Conservation (phyloP, 257 asterid species). For the Asclepias syriaca region DNA sequence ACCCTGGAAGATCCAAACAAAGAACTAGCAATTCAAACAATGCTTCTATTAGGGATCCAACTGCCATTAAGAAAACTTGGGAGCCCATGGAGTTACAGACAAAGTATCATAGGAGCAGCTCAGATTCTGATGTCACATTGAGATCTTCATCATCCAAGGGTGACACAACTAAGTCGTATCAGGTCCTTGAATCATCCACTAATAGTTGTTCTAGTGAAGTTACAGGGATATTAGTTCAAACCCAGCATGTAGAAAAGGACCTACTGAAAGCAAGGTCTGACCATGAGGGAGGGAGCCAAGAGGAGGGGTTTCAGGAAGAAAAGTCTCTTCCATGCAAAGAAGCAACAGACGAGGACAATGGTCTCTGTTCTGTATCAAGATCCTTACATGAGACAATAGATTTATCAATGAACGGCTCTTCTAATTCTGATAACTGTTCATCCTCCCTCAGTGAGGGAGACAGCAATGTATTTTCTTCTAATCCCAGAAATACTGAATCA, state of each 20-base stretch:
- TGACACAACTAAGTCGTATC: constrained; percentile 51
- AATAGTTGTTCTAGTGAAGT: constrained; percentile 46
- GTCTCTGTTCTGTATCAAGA: constrained; percentile 20
- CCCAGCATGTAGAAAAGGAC: constrained; percentile 33
- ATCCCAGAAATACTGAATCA: constrained; percentile 62
- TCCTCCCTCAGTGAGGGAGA: constrained; percentile 88
- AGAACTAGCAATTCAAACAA: constrained; percentile 38
- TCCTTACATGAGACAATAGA: constrained; percentile 28
- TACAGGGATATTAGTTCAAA: constrained; percentile 32
- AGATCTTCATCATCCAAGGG: constrained; percentile 45
- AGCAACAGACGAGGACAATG: constrained; percentile 40
- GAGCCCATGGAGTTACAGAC: constrained; percentile 87
- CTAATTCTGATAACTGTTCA: constrained; percentile 76
- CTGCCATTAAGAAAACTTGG: constrained; percentile 74
- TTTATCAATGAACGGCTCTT: constrained; percentile 44
- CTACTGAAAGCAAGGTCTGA: constrained; percentile 18
- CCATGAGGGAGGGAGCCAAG: constrained; percentile 19
- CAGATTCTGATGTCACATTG: constrained; percentile 62
- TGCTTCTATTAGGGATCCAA: constrained; percentile 30
- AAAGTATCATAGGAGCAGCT: constrained; percentile 60
- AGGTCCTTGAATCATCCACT: constrained; percentile 40
- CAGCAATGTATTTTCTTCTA: constrained; percentile 56
- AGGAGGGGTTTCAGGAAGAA: constrained; percentile 26
- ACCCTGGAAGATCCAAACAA: constrained; percentile 51
- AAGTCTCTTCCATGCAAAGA: constrained; percentile 37